These are phyloP conservation scores for Conticribra guillardii DNA, from an alignment of 108 stramenopile species.

Conservation along the genomic window DNA sequence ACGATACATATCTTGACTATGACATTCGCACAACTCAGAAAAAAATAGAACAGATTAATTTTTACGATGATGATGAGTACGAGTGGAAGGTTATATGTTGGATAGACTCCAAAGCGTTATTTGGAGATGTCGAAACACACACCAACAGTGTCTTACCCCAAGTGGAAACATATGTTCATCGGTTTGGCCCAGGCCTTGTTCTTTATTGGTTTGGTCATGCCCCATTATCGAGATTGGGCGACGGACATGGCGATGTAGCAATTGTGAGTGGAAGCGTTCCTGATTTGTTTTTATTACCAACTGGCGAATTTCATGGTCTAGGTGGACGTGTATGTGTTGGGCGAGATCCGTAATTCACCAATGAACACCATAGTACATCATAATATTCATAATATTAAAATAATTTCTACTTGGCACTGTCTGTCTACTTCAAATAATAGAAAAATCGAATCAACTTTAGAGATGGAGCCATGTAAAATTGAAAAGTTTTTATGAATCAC, in stretches of 20 bases:
- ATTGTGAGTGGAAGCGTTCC: slow-evolving; percentile 70
- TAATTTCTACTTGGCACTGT: too few relatives aligned
- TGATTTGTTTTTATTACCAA: slow-evolving; percentile 67
- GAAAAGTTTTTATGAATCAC: too few relatives aligned
- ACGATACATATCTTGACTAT: too few relatives aligned
- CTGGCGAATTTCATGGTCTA: slow-evolving; percentile 55
- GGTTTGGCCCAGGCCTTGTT: slow-evolving; percentile 84
- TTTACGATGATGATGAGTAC: slow-evolving; percentile 35
- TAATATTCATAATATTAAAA: too few relatives aligned
- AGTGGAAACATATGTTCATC: slow-evolving; percentile 81
- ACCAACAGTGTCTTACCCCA: slow-evolving; percentile 74
- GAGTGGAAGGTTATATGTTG: slow-evolving; percentile 85
- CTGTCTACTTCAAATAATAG: too few relatives aligned
- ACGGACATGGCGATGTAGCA: slow-evolving; percentile 70
- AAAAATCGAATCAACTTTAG: too few relatives aligned
- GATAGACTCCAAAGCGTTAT: slow-evolving; percentile 91
- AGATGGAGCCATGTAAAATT: too few relatives aligned
- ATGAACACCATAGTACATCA: too few relatives aligned
- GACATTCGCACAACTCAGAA: neutral
- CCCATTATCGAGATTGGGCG: slow-evolving; percentile 62
- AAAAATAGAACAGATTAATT: neutral
- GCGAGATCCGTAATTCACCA: too few relatives aligned
- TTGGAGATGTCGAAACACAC: slow-evolving; percentile 80
- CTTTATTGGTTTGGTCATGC: slow-evolving; percentile 92
- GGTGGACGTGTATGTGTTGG: slow-evolving; percentile 23